phyloP scores from a whole-genome alignment of 345 rosid species.

The Brassica juncea region DNA sequence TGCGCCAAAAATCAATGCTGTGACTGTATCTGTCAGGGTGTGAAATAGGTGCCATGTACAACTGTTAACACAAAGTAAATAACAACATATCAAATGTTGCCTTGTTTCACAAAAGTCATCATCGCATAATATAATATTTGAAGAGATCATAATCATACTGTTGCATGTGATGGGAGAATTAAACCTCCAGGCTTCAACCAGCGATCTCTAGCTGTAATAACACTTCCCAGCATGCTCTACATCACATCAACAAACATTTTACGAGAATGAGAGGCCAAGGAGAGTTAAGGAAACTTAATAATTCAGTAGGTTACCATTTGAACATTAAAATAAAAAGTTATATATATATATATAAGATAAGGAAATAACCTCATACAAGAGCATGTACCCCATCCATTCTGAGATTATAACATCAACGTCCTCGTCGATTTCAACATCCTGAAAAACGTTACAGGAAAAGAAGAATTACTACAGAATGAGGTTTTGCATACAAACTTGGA shows the following conservation, averaged over 20 bases:
- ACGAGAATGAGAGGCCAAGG: conserved; percentile 11
- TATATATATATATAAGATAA: conserved; percentile 12
- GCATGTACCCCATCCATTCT: conserved; percentile 99
- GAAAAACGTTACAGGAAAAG: conserved; percentile 34
- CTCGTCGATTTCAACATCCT: conserved; percentile 97
- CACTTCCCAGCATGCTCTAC: conserved; percentile 99
- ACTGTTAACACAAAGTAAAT: conserved; percentile 49
- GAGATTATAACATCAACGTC: conserved; percentile 95
- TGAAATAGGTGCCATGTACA: conserved; percentile 95
- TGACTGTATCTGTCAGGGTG: conserved; percentile 89
- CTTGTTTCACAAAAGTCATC: conserved; percentile 19
- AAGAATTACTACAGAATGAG: conserved; percentile 11
- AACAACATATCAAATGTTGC: conserved; percentile 30
- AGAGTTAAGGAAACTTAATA: background rate
- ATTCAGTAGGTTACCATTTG: conserved; percentile 7
- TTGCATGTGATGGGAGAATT: conserved; percentile 91
- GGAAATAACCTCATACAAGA: conserved; percentile 80
- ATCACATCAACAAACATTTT: conserved; percentile 15
- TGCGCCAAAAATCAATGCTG: conserved; percentile 97
- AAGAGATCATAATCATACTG: conserved; percentile 47
- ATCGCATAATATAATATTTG: conserved; percentile 9
- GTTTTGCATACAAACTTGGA: conserved; percentile 4
- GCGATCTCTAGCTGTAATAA: conserved; percentile 92
- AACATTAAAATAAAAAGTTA: too few species aligned
- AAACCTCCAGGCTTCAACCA: conserved; percentile 94